Conservation (phyloP, 352 stramenopile species). For the Phytophthora quininea region DNA sequence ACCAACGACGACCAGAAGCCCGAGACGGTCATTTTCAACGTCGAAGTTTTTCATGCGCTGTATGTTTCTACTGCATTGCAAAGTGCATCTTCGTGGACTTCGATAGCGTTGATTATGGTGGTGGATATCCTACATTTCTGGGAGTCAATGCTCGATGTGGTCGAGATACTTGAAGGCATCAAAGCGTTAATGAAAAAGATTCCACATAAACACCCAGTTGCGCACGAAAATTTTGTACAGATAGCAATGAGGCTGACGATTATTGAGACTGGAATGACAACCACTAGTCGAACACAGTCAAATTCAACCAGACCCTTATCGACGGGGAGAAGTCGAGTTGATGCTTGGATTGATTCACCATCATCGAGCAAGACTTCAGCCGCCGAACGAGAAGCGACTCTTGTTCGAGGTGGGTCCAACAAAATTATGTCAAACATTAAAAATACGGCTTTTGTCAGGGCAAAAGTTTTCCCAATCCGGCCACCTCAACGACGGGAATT, state of each 20-base stretch:
- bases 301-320: not conserved
- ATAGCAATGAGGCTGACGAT: not conserved
- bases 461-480: not conserved
- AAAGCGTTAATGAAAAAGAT: conserved; percentile 12
- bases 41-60: conserved; percentile 44
- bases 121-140: conserved; percentile 19
- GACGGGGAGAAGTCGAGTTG: not conserved
- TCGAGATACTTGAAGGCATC: not conserved
- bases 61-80: conserved; percentile 37
- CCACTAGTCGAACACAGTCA: not conserved
- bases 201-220: not conserved
- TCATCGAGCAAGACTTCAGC: not conserved
- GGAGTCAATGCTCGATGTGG: conserved; percentile 23
- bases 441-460: not conserved
- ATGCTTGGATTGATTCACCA: not conserved
- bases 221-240: conserved; percentile 8
- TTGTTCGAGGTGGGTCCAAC: not conserved
- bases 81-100: conserved; percentile 23
- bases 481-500: not conserved
- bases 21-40: conserved; percentile 42
- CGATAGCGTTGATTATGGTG: conserved; percentile 20
- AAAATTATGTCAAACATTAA: not conserved
- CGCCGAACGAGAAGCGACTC: not conserved
- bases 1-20: conserved; percentile 27
- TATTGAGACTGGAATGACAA: not conserved